Evolutionary conservation across 352 stramenopile genomes (phyloP).

Genomic region (Phytophthora parvispora): DNA sequence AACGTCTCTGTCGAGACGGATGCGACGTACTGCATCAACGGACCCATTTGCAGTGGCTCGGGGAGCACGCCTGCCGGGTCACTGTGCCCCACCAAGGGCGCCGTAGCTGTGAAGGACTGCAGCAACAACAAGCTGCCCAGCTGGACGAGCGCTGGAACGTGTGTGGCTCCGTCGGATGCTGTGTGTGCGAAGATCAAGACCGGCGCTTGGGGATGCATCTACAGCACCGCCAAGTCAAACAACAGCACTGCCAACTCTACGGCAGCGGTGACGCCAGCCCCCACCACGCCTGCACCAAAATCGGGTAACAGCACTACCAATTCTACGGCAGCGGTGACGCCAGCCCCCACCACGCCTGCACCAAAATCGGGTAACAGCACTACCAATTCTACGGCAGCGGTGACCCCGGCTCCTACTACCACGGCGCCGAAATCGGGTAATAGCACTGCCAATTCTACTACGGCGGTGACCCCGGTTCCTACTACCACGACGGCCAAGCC

Average conservation of each 20-base stretch:
- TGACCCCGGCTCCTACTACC: neutral
- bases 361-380: neutral
- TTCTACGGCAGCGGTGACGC: neutral
- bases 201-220: slow-evolving; percentile 66
- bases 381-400: neutral
- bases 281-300: neutral
- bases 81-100: slow-evolving; percentile 63
- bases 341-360: neutral
- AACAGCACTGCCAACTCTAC: slow-evolving; percentile 13
- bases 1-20: slow-evolving; percentile 62
- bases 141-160: slow-evolving; percentile 44
- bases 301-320: neutral
- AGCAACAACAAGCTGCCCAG: slow-evolving; percentile 47
- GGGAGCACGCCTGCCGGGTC: slow-evolving; percentile 39
- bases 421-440: slow-evolving; percentile 16
- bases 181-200: slow-evolving; percentile 59
- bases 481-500: neutral
- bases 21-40: slow-evolving; percentile 67
- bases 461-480: neutral
- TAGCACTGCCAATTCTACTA: slow-evolving; percentile 5
- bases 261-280: neutral
- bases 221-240: slow-evolving; percentile 12
- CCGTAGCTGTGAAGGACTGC: slow-evolving; percentile 55
- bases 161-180: slow-evolving; percentile 49
- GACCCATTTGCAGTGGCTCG: slow-evolving; percentile 56